Base-by-base conservation (phyloP, 495 filamentous ascomycete species). In the Hypoxylon lienhwacheense region DNA sequence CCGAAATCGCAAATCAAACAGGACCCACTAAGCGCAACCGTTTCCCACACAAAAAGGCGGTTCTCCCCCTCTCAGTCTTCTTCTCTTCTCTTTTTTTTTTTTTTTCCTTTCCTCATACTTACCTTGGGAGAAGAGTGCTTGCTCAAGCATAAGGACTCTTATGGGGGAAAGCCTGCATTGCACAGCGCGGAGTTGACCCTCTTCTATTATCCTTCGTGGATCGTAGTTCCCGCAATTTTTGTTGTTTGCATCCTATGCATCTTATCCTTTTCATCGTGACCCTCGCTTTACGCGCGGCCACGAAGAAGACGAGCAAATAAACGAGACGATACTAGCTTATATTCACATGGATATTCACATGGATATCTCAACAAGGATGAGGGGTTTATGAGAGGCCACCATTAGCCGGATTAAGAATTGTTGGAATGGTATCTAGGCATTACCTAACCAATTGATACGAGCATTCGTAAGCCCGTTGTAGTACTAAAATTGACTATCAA, bases 171-270 rank as follows among this genome's bases (percentile, higher is more conserved):
- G 73, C 82, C 83, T 86, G 79, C 83, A 88, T 87, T 85, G 82
- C 84, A 87, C 84, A 86, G 61, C 83, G 83, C 75, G 84, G 83
- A 71, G 81, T 74, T 81, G 71, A 78, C 76, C 72, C 77, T 70
- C 68, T 77, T 81, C 80, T 77, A 84, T 77, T 79, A 78, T 80
- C 76, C 72, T 85, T 81, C 81, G 82, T 54, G 83, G 79, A 79
- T 79, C 81, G 77, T 82, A 75, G 77, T 74, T 77, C 76, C 79
- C 79, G 81, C 64, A 85, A 85, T 85, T 83, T 85, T 85, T 85
- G 81, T 74, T 84, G 76, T 77, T 64, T 41, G 14, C 8, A n/a
- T n/a, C n/a, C n/a, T n/a, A n/a, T n/a, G n/a, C n/a, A n/a, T n/a
- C n/a, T n/a, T 52, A 58, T 65, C 53, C 61, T 70, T 65, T 68